Base-by-base conservation (phyloP, 2,329 filamentous ascomycete genomes). In the Neoarthrinium moseri region DNA sequence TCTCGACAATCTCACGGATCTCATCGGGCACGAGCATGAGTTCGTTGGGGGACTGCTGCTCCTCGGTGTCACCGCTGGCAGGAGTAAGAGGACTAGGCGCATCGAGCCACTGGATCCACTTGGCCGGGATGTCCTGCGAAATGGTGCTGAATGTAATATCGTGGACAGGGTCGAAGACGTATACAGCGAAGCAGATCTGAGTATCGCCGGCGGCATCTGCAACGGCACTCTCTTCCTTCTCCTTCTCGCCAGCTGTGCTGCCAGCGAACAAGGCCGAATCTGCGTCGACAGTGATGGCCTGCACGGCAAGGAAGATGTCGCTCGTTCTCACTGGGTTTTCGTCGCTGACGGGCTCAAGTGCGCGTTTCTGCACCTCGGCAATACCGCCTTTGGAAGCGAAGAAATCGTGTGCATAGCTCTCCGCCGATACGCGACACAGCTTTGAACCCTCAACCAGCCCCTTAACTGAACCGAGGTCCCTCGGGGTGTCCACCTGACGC, bases 241-340 rank as follows among this genome's bases (percentile, higher is more conserved):
- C 78, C 52, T 79, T 77, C 46, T 79, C 73, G 47, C 66, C 67
- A 0, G 73, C 69, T 4, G 78, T 56, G 56, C 76, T 66, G 61
- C 81, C 68, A 54, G 83, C 71, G 63, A 96, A 96, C 2, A 95
- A 72, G 1, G 82, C 78, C 46, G 76, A 71, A 50, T 87, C 82
- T 1, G 72, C 72, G 7, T 82, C 76, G 52, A 87, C 79, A 42
- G 74, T 78, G 58, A 97, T 82, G 8, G 94, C 90, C 70, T 99
- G 94, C 26, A 99, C 85, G n/a, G 91, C 83, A 24, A 99, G 77
- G 77, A 99, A 99, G 52, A 99, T 88, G 64, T 99, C 90, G 48
- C 89, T 95, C 61, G 87, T 95, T 47, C 94, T 83, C 11, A 95
- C 90, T 0, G 94, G 92, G 64, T 96, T 97, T 33, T 77, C 81